Base-by-base conservation (phyloP, 441 rosid genomes). In the Daphne laureola region DNA sequence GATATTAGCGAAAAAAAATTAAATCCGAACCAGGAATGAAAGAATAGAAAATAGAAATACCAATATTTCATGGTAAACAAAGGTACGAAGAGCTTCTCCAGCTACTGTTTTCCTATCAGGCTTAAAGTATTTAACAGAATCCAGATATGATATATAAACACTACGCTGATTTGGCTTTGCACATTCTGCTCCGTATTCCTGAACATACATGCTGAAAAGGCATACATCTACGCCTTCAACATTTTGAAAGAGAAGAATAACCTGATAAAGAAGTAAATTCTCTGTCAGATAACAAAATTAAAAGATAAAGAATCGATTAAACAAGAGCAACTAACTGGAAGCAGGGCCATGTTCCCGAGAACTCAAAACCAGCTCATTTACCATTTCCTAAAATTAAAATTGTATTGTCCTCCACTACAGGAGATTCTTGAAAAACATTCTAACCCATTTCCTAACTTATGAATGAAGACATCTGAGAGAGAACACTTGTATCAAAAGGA, bases 171-270 rank as follows among this genome's bases (percentile, higher is more conserved):
- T 84, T 46, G 93, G 93, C 18, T 12, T 58, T 66, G 79, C 62
- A 63, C 96, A 87, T 31, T 84, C 81, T 58, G 93, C 74, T 46
- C 86, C 90, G 73, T 64, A 87, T 73, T 87, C 96, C 67, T 84
- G 89, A 25, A 77, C 82, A 61, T 81, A 82, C 61, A 80, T 46
- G 6, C 74, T 79, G 69, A 84, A 83, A 54, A 87, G 80, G 67
- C 82, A 77, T 42, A 81, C 61, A 74, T 84, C 89, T 54, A 74
- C 84, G 47, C 82, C 89, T 55, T 68, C 87, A 17, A 87, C 69
- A 69, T 70, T 82, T 67, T 87, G 95, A 65, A 84, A 84, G 61
- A 84, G 58, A 55, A 84, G 77, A 66, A 87, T 79, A 48, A 70
- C 85, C 95, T 83, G 73, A 51, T 58, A 72, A 14, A 18, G 17